Conservation (phyloP, 2,329 filamentous ascomycete species). For the Fusarium lyarnte region DNA sequence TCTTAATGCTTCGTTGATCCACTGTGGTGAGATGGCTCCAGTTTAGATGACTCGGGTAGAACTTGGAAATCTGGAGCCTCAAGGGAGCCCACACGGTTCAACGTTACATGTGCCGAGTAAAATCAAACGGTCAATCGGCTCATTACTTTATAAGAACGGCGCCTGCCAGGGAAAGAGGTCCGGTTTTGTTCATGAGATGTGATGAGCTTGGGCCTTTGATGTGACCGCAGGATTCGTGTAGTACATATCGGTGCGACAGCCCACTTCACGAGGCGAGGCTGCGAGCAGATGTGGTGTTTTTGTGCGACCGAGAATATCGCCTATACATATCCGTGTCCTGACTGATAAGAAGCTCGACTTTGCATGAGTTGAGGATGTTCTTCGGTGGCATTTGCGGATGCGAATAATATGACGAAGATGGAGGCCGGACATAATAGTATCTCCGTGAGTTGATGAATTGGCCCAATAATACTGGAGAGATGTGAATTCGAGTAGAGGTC, state of each 20-base stretch:
- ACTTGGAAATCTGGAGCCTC: neutral
- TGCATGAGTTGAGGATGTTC: neutral
- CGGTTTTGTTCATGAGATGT: neutral
- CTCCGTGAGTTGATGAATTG: neutral
- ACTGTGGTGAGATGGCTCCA: neutral
- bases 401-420: neutral
- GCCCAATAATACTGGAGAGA: accelerated
- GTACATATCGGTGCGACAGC: neutral
- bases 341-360: neutral
- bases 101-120: neutral
- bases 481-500: too few species aligned
- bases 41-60: neutral
- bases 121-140: neutral
- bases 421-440: neutral
- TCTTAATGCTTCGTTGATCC: neutral
- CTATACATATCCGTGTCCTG: neutral
- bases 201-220: neutral
- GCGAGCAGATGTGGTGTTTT: neutral
- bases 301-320: neutral
- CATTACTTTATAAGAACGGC: neutral
- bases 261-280: neutral
- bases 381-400: neutral
- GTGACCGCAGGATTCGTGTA: neutral
- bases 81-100: neutral
- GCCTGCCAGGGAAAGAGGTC: neutral